Evolutionary conservation across 1,139 yeast genomes (phyloP), one percentile per base, ranked within the genome.

Genomic region (Kodamaea anthophila): DNA sequence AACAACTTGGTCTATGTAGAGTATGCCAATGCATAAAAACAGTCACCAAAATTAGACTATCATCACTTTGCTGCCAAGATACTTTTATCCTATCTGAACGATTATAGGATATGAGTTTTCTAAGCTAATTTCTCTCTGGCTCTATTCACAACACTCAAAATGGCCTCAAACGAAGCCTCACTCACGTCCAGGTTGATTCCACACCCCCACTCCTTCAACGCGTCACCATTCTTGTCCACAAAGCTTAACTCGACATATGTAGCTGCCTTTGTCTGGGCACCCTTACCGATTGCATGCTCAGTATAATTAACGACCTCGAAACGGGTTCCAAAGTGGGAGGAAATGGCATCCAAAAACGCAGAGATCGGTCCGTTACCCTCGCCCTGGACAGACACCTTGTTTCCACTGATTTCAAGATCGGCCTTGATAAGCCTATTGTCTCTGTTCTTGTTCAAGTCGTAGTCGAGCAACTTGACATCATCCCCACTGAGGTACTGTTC

Each of bases 321-420:
- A 34, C 50, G 44, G 30, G 52, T 49, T 26, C 60, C 62, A 31
- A 53, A 55, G 35, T 52, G 47, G 31, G 44, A 45, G 26, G 62
- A 53, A 28, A 66, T 51, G 10, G 70, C 71, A 39, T 61, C 61
- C 33, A 62, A 54, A 41, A 65, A 66, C 5, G 72, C 64, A 24
- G 72, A 65, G 36, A 66, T 66, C 23, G 72, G 72, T 31, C 73
- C 73, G 43, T 65, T 65, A 37, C 73, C 73, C 25, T 46, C 40
- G 36, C 73, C 73, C 14, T 34, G 28, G 29, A 65, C 47, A 22
- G 38, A 33, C 12, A 51, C 46, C n/a, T 35, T 35, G 23, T 47
- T 34, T 11, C 55, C 56, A 24, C 48, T 34, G 15, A 16, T 14
- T 3, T 26, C 27, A 21, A 43, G 30, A 9, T 34, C 42, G 16